Percentiles rank a stretch among this genome's conserved stretches.
Evolutionary conservation across 2,329 filamentous ascomycete genomes (phyloP).

Genomic region (Hymenoscyphus albidus): DNA sequence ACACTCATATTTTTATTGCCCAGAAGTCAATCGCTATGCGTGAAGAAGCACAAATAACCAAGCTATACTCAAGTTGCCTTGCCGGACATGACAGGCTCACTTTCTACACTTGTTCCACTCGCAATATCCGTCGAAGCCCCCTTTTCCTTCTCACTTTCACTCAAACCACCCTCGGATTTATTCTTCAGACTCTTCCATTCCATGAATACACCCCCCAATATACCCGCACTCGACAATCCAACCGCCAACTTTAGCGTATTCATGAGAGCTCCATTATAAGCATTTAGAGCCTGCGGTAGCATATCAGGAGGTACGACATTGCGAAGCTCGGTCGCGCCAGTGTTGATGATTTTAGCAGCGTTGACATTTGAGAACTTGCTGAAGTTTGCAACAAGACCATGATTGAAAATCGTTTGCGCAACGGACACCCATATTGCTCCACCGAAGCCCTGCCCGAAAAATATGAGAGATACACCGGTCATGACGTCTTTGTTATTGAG

Average conservation of each 20-base stretch:
- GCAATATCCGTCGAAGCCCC: not conserved
- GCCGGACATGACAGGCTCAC: not conserved
- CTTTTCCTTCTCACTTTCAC: constrained; percentile 2
- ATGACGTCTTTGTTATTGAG: constrained; percentile 29
- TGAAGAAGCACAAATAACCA: not conserved
- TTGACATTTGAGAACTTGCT: constrained; percentile 11
- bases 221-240: constrained; percentile 46
- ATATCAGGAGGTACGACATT: constrained; percentile 36
- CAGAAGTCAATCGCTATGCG: not conserved
- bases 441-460: constrained; percentile 38
- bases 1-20: not conserved
- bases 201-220: constrained; percentile 46
- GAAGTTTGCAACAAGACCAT: constrained; percentile 28
- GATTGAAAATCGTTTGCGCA: constrained; percentile 27
- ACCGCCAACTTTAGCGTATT: constrained; percentile 52
- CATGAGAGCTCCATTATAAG: constrained; percentile 52
- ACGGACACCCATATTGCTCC: constrained; percentile 37
- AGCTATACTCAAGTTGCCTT: not conserved
- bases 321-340: constrained; percentile 51
- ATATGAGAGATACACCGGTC: constrained; percentile 34
- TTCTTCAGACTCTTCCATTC: constrained; percentile 57
- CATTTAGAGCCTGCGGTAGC: constrained; percentile 44
- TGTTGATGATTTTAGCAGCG: constrained; percentile 25
- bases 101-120: not conserved
- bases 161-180: constrained; percentile 32